phyloP scores from a whole-genome alignment of 306 rosid genomes.

The Prunus mume region DNA sequence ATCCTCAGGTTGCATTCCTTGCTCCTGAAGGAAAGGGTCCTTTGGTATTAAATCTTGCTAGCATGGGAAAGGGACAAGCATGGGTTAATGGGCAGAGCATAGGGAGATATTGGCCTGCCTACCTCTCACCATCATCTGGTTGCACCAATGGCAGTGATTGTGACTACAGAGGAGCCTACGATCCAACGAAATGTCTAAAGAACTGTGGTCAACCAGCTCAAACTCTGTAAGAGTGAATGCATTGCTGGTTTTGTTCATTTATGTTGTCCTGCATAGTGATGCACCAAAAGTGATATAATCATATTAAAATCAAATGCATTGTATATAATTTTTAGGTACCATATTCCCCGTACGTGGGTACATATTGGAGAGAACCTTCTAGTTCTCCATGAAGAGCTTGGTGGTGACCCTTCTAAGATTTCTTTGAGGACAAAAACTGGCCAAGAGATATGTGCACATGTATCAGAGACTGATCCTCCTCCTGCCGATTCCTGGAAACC shows the following conservation, averaged over 20 bases:
- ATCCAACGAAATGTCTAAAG: constrained; percentile 11
- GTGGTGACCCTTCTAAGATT: constrained; percentile 30
- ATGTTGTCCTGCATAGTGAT: too few relatives aligned
- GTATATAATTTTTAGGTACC: constrained; percentile 22
- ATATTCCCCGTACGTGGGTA: constrained; percentile 30
- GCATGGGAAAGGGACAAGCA: constrained; percentile 22
- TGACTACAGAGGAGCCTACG: constrained; percentile 18
- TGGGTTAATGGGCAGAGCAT: constrained; percentile 13
- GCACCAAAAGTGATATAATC: too few relatives aligned
- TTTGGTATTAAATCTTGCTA: constrained; percentile 13
- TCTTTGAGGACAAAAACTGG: constrained; percentile 18
- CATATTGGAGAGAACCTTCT: constrained; percentile 21
- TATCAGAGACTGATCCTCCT: constrained; percentile 13
- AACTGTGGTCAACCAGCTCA: constrained; percentile 16
- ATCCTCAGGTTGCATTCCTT: constrained; percentile 8
- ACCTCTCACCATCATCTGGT: constrained; percentile 11
- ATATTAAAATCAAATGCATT: not conserved
- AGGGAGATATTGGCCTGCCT: constrained; percentile 20
- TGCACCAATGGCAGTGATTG: constrained; percentile 1
- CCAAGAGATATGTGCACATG: constrained; percentile 9
- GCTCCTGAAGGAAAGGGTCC: constrained; percentile 18
- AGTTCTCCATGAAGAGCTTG: constrained; percentile 32
- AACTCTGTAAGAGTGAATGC: constrained; percentile 13
- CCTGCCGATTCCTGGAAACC: constrained; percentile 11
- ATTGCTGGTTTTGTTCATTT: not conserved